Evolutionary conservation across 2,329 filamentous ascomycete genomes (phyloP), one percentile per base, ranked within the genome.

Genomic region (Aspergillus vadensis): DNA sequence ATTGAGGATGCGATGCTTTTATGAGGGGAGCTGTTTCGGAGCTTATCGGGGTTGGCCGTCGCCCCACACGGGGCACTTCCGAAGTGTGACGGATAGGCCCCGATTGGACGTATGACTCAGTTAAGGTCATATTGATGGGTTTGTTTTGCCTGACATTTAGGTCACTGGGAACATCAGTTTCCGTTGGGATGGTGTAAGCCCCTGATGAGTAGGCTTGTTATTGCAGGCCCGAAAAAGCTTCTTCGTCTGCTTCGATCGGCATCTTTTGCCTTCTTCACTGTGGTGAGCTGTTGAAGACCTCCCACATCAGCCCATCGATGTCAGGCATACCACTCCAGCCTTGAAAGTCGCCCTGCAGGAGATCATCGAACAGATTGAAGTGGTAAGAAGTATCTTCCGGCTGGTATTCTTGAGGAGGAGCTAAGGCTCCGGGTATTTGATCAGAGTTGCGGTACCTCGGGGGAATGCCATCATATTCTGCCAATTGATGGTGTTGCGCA

Each of bases 231-330:
- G 21, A 47, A 25, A 0, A 17, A 5, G 7, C 5, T 10, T 43
- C n/a, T 19, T n/a, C 17, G 14, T 41, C 6, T 41, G 17, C 14
- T 6, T 25, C 23, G 6, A 25, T 25, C 1, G 23, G 0, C 15
- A 5, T 44, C 15, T 5, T 1, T 15, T 23, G 14, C 23, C 3
- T 17, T 10, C 23, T 5, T 49, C 14, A 49, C 25, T 50, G 47
- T 12, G 47, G 47, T 0, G 54, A 57, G 36, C 15, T 57, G 17
- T 58, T 63, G 51, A 73, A 69, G 4, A 73, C 55, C 23, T 72
- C 70, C 62, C 69, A 70, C 64, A 74, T 70, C 8, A 73, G 62
- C 38, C 65, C 66, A 55, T 73, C 72, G 47, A 74, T 70, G 51
- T 74, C 69, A 5, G 69, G 65, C 43, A 66, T 63, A 1, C 69